phyloP scores from a whole-genome alignment of 129 eudicot genomes.

The Sambucus nigra region DNA sequence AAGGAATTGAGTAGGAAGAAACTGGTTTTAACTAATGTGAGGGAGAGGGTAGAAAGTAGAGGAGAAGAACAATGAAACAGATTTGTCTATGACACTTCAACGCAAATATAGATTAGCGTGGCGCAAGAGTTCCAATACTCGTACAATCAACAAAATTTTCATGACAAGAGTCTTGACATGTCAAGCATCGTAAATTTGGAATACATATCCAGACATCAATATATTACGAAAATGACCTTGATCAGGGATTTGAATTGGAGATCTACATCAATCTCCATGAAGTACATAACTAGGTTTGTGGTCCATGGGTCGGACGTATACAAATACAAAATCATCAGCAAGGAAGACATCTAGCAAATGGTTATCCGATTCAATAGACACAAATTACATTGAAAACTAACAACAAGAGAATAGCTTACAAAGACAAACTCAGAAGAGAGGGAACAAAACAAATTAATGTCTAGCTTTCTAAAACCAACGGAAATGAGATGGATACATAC shows the following conservation, averaged over 20 bases:
- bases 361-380: neutral
- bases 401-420: too few species aligned
- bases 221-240: too few species aligned
- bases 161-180: neutral
- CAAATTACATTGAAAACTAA: neutral
- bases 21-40: too few species aligned
- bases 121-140: too few species aligned
- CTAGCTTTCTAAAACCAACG: neutral
- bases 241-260: neutral
- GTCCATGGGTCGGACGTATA: neutral
- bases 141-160: neutral
- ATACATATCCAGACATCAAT: neutral
- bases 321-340: neutral
- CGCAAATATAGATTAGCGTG: neutral
- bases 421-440: neutral
- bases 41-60: too few species aligned
- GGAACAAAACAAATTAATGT: neutral
- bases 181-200: neutral
- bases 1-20: too few species aligned
- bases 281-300: neutral
- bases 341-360: neutral
- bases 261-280: neutral
- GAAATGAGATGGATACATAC: slow-evolving; percentile 30
- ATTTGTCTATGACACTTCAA: neutral
- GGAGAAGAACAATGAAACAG: neutral